Base-by-base conservation (phyloP, 306 rosid species). In the Quillaja saponaria region DNA sequence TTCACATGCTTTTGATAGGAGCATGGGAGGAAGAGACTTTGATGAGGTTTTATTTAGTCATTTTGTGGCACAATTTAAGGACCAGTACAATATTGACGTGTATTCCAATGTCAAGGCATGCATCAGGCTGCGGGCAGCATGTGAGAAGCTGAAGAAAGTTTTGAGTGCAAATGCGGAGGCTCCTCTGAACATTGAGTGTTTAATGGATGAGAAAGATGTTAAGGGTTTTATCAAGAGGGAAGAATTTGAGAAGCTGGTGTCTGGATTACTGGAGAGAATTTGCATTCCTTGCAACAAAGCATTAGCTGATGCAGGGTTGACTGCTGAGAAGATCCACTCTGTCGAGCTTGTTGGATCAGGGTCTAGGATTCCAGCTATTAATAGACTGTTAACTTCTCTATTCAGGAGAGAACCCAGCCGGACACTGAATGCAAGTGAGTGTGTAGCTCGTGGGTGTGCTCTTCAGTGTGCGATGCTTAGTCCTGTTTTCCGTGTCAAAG, bases 401-500 rank as follows among this genome's bases (percentile, higher is more conserved):
- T 94, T 89, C 81, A 69, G 68, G 58, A 82, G 63, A 75, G 99
- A 90, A 74, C 97, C 97, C 13, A 82, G 91, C 61, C 83, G 99
- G 50, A 77, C 74, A 65, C 73, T 94, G 72, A 94, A 94, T 84
- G 97, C 96, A 21, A 94, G 99, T 77, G 97, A 94, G 67, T 94
- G 99, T 74, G 99, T 94, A 51, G 97, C 99, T 63, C 97, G 97
- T 55, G 99, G 97, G 64, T 94, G 96, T 61, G 96, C 97, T 76
- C 87, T 94, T 61, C 96, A 85, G 69, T 90, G 99, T 71, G 99
- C 99, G 45, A 94, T 94, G 99, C 97, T 94, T 10, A 85, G 96
- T 76, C 97, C 96, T 7, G 45, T 75, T 70, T 94, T 81, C 38
- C 86, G 86, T 14, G 99, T 87, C 74, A 78, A 83, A 80, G 99